Base-by-base conservation (phyloP, 495 filamentous ascomycete species). In the Opeltia flavorubescens region DNA sequence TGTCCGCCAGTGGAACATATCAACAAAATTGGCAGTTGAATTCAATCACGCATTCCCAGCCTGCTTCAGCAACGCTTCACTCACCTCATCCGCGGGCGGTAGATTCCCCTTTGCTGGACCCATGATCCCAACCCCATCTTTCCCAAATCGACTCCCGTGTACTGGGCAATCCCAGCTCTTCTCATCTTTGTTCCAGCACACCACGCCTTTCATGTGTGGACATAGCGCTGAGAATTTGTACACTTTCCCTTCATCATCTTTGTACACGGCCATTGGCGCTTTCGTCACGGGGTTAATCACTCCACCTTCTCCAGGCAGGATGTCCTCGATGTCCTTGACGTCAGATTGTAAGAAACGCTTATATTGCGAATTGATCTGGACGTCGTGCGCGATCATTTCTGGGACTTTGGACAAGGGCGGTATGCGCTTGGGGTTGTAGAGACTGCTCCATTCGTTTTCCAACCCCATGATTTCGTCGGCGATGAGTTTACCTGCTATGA, bases 361-460 rank as follows among this genome's bases (percentile, higher is more conserved):
- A 52, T 78, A 80, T 53, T 75, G 70, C 21, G 59, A 23, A 50
- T 79, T 78, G 51, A 74, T 67, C 59, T 78, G 65, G 4, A 72
- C 18, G 25, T 75, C 69, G 51, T 71, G 64, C 7, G 36, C 38
- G 4, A 69, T 13, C 50, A 63, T 66, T n/a, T 66, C 59, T 2
- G 60, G 50, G 3, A 58, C 12, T 47, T 70, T 66, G 4, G 51
- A 52, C 5, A 68, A 54, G 17, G 66, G 51, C 5, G 55, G 61
- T 43, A 68, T 62, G 0, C 76, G 55, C 33, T 61, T 69, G 0
- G 74, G 75, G 17, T 56, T 55, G 59, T 77, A 79, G 9, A 77
- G 53, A 7, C 46, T 46, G 1, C 55, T 58, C 76, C 76, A 78
- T 1, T 56, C 27, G 27, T 78, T 76, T 17, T 58, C 34, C 5